Base-by-base conservation (phyloP, 1,284 basidiomycete species). In the Ganoderma resinaceum region DNA sequence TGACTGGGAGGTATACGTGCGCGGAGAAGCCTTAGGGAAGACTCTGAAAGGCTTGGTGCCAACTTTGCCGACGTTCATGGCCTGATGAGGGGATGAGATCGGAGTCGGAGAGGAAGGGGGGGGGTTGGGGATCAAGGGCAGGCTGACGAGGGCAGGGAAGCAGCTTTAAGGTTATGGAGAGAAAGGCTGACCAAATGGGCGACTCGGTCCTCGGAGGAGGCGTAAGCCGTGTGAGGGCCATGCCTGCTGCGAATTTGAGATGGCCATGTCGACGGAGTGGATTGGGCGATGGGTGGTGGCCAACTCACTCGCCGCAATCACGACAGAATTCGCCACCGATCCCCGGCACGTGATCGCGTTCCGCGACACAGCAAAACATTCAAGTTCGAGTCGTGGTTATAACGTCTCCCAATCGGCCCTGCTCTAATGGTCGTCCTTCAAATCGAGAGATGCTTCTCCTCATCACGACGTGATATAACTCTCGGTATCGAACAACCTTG, bases 301-400 rank as follows among this genome's bases (percentile, higher is more conserved):
- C 33, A 68, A 63, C 63, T 57, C 64, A 29, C 58, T 55, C 59
- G 65, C 33, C 58, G 55, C 69, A 73, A 77, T 77, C 70, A 75
- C 76, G 76, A 74, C 74, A 77, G 67, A 72, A 76, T 77, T 74
- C 70, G 71, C 70, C 64, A 71, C 68, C 63, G 55, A n/a, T 20
- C 3, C 9, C 11, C 71, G 11, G 14, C 46, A 73, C 73, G 74
- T 75, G 73, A 71, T 62, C 70, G 70, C 52, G 69, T 69, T 31
- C 18, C 60, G n/a, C 53, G 55, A 38, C 66, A 42, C 53, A 49
- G 29, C 69, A 31, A 38, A n/a, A n/a, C n/a, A 46, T 42, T 20
- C n/a, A n/a, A n/a, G 20, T 18, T 18, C 18, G 20, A 18, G 29
- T 33, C 29, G 16, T 26, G 46, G 12, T 20, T n/a, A n/a, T n/a